Evolutionary conservation across 495 filamentous ascomycete genomes (phyloP).

Genomic region (Pseudotulostoma volvatum): DNA sequence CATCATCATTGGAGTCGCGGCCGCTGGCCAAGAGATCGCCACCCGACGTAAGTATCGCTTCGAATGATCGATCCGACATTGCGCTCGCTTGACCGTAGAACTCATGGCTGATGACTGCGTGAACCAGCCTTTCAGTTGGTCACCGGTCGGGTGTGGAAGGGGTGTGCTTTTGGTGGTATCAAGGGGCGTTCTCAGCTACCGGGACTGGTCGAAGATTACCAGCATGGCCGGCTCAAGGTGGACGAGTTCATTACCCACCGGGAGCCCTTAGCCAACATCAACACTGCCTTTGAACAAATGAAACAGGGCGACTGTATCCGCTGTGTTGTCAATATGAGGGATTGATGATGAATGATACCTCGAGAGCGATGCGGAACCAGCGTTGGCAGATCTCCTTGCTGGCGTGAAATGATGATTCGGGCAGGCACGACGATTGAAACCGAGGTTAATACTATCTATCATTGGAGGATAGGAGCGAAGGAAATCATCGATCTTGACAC

Average conservation of each 20-base stretch:
- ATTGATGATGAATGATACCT: not conserved
- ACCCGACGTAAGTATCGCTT: conserved; percentile 71
- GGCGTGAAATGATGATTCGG: not conserved
- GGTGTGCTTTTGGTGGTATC: conserved; percentile 94
- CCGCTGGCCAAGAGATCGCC: conserved; percentile 90
- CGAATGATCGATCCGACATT: not conserved
- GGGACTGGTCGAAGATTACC: conserved; percentile 77
- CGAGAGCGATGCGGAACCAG: no score
- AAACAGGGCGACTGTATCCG: conserved; percentile 92
- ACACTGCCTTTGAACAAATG: conserved; percentile 83
- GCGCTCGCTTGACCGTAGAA: no score
- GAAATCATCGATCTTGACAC: no score
- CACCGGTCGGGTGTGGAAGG: conserved; percentile 93
- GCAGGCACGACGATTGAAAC: not conserved
- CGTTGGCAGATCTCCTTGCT: no score
- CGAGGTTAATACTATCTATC: no score
- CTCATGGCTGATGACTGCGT: no score
- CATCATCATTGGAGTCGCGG: conserved; percentile 94
- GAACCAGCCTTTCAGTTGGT: conserved; percentile 81
- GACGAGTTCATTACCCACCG: conserved; percentile 99
- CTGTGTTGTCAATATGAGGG: conserved; percentile 44
- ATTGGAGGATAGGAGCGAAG: no score
- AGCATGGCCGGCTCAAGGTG: conserved; percentile 81
- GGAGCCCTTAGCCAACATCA: conserved; percentile 63
- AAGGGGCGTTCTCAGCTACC: conserved; percentile 91